Evolutionary conservation across 371 early-diverging fungal species (phyloP).

Genomic region (Choanephora cucurbitarum): DNA sequence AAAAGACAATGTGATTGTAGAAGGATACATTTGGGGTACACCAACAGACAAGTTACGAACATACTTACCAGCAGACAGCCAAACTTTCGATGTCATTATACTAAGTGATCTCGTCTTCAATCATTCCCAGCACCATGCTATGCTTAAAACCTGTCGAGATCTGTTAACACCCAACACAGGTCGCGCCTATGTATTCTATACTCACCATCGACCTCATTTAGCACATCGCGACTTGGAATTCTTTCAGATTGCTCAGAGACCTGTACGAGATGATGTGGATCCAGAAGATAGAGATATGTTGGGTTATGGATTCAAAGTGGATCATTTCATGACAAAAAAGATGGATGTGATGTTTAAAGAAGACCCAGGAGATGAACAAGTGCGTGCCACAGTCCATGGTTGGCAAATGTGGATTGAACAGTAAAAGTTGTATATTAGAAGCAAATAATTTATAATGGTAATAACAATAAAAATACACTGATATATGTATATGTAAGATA

Average conservation of each 20-base stretch:
- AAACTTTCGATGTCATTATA: slow-evolving; percentile 79
- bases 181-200: slow-evolving; percentile 67
- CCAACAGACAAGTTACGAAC: slow-evolving; percentile 55
- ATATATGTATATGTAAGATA: not conserved
- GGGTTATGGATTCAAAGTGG: slow-evolving; percentile 73
- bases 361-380: slow-evolving; percentile 80
- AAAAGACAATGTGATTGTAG: slow-evolving; percentile 9
- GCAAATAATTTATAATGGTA: too few relatives aligned
- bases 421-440: not conserved
- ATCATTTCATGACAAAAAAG: slow-evolving; percentile 67
- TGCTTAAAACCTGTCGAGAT: slow-evolving; percentile 69
- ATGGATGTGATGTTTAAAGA: slow-evolving; percentile 89
- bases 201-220: slow-evolving; percentile 71
- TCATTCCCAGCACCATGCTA: slow-evolving; percentile 77
- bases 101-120: slow-evolving; percentile 92
- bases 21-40: slow-evolving; percentile 89
- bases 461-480: slow-evolving; percentile 1
- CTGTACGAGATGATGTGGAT: slow-evolving; percentile 32
- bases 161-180: slow-evolving; percentile 62
- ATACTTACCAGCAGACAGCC: slow-evolving; percentile 27
- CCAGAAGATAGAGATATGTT: slow-evolving; percentile 55
- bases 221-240: slow-evolving; percentile 82
- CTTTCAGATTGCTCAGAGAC: slow-evolving; percentile 72
- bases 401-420: slow-evolving; percentile 55
- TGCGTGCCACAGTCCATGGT: slow-evolving; percentile 85